Conservation (phyloP, 495 filamentous ascomycete species). For the Penicillium arizonense region DNA sequence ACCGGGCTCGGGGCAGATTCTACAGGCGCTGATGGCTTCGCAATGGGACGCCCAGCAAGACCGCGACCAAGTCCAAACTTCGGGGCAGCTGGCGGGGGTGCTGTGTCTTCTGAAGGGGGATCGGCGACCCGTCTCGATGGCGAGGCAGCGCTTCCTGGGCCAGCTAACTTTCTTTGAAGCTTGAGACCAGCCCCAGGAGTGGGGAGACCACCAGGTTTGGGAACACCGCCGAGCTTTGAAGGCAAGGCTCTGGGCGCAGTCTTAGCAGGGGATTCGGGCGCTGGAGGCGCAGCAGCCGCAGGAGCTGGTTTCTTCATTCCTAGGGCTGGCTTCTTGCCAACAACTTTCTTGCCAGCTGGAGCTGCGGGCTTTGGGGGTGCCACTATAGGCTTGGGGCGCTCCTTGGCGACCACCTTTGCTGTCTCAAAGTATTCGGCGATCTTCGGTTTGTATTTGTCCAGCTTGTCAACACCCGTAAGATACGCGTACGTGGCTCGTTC, state of each 20-base stretch:
- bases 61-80: slow-evolving; percentile 71
- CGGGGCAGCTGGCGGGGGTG: slow-evolving; percentile 55
- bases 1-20: slow-evolving; percentile 42
- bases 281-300: slow-evolving; percentile 49
- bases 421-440: slow-evolving; percentile 74
- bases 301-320: slow-evolving; percentile 55
- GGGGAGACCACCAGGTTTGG: slow-evolving; percentile 64
- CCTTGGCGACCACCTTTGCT: slow-evolving; percentile 95
- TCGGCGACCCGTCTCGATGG: slow-evolving; percentile 57
- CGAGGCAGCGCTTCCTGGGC: slow-evolving; percentile 60
- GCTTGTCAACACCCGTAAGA: slow-evolving; percentile 93
- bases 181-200: slow-evolving; percentile 64
- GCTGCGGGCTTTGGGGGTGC: slow-evolving; percentile 59
- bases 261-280: slow-evolving; percentile 55
- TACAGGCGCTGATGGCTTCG: slow-evolving; percentile 61
- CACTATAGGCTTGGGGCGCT: slow-evolving; percentile 82
- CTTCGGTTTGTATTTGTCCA: slow-evolving; percentile 93
- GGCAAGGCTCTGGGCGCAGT: slow-evolving; percentile 59
- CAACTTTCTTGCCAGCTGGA: slow-evolving; percentile 43
- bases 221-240: slow-evolving; percentile 59
- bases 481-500: slow-evolving; percentile 95
- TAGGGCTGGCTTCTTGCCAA: slow-evolving; percentile 51
- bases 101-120: slow-evolving; percentile 54
- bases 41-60: slow-evolving; percentile 80
- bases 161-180: slow-evolving; percentile 62